phyloP scores from a whole-genome alignment of 208 protist genomes.

The Acanthamoeba polyphaga region DNA sequence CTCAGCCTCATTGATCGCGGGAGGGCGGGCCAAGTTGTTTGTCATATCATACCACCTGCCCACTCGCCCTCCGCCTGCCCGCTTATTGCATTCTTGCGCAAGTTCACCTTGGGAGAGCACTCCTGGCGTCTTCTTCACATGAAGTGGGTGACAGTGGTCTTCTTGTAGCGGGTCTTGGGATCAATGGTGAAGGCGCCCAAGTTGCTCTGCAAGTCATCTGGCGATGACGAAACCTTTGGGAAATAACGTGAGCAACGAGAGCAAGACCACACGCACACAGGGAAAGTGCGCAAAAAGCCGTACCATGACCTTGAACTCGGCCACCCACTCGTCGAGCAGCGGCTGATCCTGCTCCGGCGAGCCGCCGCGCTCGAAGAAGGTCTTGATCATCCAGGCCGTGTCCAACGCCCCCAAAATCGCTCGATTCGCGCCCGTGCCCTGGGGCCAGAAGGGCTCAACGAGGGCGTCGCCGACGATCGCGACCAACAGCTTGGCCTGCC shows the following conservation, averaged over 20 bases:
- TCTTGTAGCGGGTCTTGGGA: conserved; percentile 33
- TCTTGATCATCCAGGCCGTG: conserved; percentile 72
- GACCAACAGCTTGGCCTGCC: conserved; percentile 39
- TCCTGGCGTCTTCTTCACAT: no score
- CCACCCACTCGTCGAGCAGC: conserved; percentile 37
- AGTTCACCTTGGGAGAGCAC: no score
- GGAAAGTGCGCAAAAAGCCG: no score
- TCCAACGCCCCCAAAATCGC: conserved; percentile 69
- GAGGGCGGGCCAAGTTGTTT: no score
- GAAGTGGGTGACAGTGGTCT: conserved; percentile 54
- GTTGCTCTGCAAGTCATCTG: not conserved
- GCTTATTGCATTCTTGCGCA: no score
- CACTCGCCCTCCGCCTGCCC: no score
- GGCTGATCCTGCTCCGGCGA: not conserved
- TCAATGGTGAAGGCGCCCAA: conserved; percentile 36
- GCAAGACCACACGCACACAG: no score
- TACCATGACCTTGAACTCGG: conserved; percentile 55
- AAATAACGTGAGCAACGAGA: not conserved
- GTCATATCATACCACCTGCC: no score
- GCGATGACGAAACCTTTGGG: not conserved
- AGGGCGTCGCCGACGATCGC: conserved; percentile 70
- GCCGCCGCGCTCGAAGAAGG: not conserved
- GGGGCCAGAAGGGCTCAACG: conserved; percentile 76
- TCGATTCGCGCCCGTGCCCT: conserved; percentile 75
- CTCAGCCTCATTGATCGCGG: no score